Evolutionary conservation across 2,329 filamentous ascomycete genomes (phyloP).

Genomic region (Ophiostoma quercus): DNA sequence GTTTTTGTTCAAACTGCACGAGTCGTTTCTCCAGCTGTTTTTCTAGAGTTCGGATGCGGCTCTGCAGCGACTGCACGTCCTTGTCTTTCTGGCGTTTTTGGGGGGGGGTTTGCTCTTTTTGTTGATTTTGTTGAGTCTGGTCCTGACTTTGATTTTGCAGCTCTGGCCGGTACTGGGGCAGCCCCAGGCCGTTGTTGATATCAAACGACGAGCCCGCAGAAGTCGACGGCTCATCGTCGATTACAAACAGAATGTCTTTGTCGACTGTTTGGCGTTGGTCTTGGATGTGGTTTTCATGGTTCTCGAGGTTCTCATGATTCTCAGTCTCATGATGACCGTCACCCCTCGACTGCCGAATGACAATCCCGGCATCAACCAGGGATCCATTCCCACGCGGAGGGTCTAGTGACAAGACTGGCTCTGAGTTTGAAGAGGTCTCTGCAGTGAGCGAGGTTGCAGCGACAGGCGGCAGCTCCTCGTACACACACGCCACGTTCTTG

Average conservation of each 20-base stretch:
- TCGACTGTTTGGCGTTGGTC: no score
- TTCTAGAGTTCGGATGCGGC: not conserved
- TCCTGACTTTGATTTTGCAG: not conserved
- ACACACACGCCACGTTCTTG: conserved; percentile 21
- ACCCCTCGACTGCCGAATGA: no score
- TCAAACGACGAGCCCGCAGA: not conserved
- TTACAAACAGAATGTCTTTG: not conserved
- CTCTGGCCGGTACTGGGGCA: not conserved
- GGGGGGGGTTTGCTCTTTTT: not conserved
- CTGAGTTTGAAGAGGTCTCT: no score
- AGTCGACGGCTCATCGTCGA: not conserved
- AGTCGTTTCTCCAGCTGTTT: not conserved
- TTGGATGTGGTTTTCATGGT: no score
- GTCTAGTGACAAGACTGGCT: no score
- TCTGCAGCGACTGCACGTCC: not conserved
- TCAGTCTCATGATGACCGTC: no score
- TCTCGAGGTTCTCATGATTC: no score
- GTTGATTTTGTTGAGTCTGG: not conserved
- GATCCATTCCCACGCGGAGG: not conserved
- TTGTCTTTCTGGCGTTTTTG: not conserved
- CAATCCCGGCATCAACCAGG: not conserved
- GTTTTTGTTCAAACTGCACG: not conserved
- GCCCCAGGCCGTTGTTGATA: not conserved
- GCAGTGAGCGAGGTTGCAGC: no score
- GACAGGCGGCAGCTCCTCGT: conserved; percentile 15